Evolutionary conservation across 371 early-diverging fungal species (phyloP).

Genomic region (Mucor racemosus): DNA sequence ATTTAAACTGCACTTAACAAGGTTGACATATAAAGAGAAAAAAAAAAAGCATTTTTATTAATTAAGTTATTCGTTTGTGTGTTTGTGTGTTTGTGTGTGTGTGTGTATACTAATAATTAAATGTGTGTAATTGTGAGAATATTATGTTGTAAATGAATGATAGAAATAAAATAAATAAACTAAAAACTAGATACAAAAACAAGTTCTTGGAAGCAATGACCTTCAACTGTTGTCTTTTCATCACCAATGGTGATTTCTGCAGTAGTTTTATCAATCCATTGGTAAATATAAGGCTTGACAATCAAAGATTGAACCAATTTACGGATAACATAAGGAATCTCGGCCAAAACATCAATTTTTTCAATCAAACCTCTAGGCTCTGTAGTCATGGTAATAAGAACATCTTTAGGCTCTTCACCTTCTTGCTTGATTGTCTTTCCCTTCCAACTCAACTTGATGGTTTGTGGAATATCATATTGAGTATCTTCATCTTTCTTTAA

Average conservation of each 20-base stretch:
- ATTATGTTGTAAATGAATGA: slow-evolving; percentile 7
- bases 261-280: slow-evolving; percentile 77
- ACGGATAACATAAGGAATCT: slow-evolving; percentile 88
- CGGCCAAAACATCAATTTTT: slow-evolving; percentile 86
- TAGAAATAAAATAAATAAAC: slow-evolving; percentile 3
- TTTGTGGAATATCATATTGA: slow-evolving; percentile 81
- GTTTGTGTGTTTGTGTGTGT: too few species aligned
- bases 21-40: neutral
- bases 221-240: slow-evolving; percentile 60
- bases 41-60: neutral
- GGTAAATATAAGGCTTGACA: slow-evolving; percentile 92
- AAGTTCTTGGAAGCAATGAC: slow-evolving; percentile 73
- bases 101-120: neutral
- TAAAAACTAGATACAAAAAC: slow-evolving; percentile 58
- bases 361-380: slow-evolving; percentile 65
- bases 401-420: slow-evolving; percentile 60
- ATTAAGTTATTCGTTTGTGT: too few species aligned
- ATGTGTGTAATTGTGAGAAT: neutral
- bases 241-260: slow-evolving; percentile 72
- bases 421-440: slow-evolving; percentile 73
- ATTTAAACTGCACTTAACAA: neutral
- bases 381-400: slow-evolving; percentile 67
- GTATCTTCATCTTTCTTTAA: slow-evolving; percentile 68
- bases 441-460: slow-evolving; percentile 69
- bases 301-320: slow-evolving; percentile 91